Base-by-base conservation (phyloP, 1,284 basidiomycete species). In the Pseudozyma pruni region DNA sequence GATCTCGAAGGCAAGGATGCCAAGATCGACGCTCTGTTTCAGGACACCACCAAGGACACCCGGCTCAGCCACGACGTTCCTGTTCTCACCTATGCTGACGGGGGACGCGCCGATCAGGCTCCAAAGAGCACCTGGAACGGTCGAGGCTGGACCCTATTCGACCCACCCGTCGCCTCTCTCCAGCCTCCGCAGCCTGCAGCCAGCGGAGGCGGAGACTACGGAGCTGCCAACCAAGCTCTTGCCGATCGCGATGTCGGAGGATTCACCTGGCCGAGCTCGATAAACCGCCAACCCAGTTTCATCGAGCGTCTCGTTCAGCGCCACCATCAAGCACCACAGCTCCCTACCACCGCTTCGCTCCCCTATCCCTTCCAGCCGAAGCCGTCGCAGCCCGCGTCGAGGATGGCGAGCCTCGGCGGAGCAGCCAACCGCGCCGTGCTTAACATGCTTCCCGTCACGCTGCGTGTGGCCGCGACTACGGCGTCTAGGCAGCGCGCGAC, bases 371-470 rank as follows among this genome's bases (percentile, higher is more conserved):
- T 56, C 43, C 53, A 61, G 25, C 41, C 58, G 10, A 55, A 59
- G 35, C 43, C 33, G n/a, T 13, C 37, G 1, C 62, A 55, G 38
- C 57, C 62, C 2, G 57, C 68, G 0, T 71, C 68, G n/a, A 57
- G 61, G 4, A 64, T 70, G 57, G 57, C 61, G 2, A 64, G 61
- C 19, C 27, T 71, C 9, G 68, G 68, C 0, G 62, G 58, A 13
- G 54, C 54, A 19, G 68, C 68, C 29, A 66, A 64, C 10, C 56
- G 62, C 19, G 61, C 57, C 8, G 48, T 71, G 17, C 41, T 71
- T 46, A 66, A 60, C 53, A 71, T 71, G 53, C 57, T 71, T 5
- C 68, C 68, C 10, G 52, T 53, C 32, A 64, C 56, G 5, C 52
- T 71, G 20, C 57, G 61, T 9, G 64, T 64, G 17, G 68, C 61